Evolutionary conservation across 345 rosid species (phyloP).

Genomic region (Dimocarpus longan): DNA sequence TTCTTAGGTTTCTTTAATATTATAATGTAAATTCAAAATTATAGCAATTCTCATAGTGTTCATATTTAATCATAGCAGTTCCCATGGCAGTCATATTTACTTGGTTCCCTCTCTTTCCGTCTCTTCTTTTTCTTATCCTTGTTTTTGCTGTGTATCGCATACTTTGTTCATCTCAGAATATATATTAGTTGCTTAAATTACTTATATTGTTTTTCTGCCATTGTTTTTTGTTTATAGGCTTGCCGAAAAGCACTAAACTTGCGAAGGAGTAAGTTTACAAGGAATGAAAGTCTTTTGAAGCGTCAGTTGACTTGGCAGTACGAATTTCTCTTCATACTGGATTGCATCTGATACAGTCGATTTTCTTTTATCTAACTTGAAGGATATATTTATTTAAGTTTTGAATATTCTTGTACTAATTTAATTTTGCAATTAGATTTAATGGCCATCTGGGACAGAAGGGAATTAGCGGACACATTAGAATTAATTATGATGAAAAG

Average conservation of each 20-base stretch:
- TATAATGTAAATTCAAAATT: background rate
- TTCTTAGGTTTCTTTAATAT: background rate
- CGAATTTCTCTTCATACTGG: slow-evolving; percentile 22
- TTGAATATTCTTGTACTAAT: slow-evolving; percentile 13
- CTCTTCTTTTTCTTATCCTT: slow-evolving; percentile 2
- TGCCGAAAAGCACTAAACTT: slow-evolving; percentile 61
- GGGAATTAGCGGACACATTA: slow-evolving; percentile 83
- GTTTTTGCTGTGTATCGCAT: background rate
- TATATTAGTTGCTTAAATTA: slow-evolving; percentile 6
- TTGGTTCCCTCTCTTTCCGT: background rate
- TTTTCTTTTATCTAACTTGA: slow-evolving; percentile 12
- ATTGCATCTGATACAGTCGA: slow-evolving; percentile 2
- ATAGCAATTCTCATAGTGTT: background rate
- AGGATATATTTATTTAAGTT: slow-evolving; percentile 1
- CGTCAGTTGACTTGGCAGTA: slow-evolving; percentile 89
- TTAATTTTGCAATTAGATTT: slow-evolving; percentile 51
- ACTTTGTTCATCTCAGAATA: background rate
- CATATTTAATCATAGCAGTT: background rate
- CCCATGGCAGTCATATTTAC: background rate
- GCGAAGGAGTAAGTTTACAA: slow-evolving; percentile 66
- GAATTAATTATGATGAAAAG: slow-evolving; percentile 69
- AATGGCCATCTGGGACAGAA: slow-evolving; percentile 82
- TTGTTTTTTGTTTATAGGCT: slow-evolving; percentile 47
- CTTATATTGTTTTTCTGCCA: background rate
- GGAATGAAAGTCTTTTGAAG: slow-evolving; percentile 58